Conservation (phyloP, 2,329 filamentous ascomycete species). For the Metarhizium rileyi region DNA sequence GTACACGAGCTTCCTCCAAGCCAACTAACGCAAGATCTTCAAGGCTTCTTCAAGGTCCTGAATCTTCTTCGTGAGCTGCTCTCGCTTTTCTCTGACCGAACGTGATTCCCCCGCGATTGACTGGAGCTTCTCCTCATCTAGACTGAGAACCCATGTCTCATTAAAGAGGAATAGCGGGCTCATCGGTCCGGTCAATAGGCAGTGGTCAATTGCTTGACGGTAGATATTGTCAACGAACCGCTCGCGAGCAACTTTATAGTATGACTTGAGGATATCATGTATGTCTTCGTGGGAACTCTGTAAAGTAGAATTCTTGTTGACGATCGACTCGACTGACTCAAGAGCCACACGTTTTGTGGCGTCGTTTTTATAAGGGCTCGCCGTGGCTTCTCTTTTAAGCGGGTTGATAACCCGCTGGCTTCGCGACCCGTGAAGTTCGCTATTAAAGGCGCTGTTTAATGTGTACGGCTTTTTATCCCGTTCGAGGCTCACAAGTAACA, state of each 20-base stretch:
- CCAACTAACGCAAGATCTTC: conserved; percentile 1
- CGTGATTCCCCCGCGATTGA: conserved; percentile 2
- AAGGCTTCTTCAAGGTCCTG: conserved; percentile 3
- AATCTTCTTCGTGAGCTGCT: conserved; percentile 5
- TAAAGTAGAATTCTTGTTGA: conserved; percentile 17
- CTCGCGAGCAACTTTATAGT: conserved; percentile 51
- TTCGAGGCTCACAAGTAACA: conserved; percentile 45
- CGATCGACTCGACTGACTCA: background rate
- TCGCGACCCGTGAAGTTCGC: conserved; percentile 21
- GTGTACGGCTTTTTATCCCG: conserved; percentile 35
- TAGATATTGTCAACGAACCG: conserved; percentile 55
- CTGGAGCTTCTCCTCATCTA: background rate
- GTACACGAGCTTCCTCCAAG: background rate
- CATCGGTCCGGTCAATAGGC: conserved; percentile 1
- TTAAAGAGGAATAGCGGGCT: conserved; percentile 3
- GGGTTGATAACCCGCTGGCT: conserved; percentile 1
- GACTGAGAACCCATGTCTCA: conserved; percentile 1
- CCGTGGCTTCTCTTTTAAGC: background rate
- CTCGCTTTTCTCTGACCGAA: background rate
- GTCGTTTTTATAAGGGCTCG: background rate
- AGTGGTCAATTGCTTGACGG: conserved; percentile 34
- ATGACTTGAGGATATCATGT: conserved; percentile 49
- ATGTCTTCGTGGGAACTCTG: conserved; percentile 38
- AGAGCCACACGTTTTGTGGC: background rate
- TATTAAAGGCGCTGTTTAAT: conserved; percentile 42